These are phyloP conservation scores for Solanum bukasovii DNA, from an alignment of 257 asterid genomes.

Conservation along the genomic window DNA sequence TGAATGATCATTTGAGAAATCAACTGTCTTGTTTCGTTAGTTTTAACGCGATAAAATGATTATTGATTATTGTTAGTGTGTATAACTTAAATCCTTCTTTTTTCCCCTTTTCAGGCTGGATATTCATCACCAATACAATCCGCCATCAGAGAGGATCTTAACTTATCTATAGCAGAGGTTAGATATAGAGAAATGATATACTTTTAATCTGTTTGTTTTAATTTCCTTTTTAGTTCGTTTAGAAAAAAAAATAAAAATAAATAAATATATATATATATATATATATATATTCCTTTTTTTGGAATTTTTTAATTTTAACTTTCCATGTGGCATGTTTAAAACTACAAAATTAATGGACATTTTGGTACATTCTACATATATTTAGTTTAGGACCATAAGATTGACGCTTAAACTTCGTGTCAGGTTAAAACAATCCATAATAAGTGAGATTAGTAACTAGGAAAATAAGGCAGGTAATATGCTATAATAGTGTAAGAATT, in stretches of 20 bases:
- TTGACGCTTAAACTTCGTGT: background rate
- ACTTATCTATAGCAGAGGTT: slow-evolving; percentile 80
- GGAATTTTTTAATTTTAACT: background rate
- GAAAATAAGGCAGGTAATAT: background rate
- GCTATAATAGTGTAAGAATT: background rate
- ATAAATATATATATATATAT: too few relatives aligned
- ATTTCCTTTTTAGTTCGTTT: background rate
- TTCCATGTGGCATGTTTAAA: background rate
- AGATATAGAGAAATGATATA: slow-evolving; percentile 11
- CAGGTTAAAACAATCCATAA: background rate
- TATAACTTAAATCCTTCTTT: background rate
- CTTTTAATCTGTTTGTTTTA: background rate
- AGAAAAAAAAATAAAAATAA: too few relatives aligned
- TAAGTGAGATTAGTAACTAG: background rate
- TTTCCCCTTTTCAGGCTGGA: slow-evolving; percentile 50
- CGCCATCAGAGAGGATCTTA: slow-evolving; percentile 63
- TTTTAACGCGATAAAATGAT: too few relatives aligned
- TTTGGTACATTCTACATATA: background rate
- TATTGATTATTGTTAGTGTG: background rate
- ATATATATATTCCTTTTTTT: background rate
- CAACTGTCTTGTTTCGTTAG: too few relatives aligned
- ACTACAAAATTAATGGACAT: background rate
- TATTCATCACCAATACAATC: slow-evolving; percentile 90
- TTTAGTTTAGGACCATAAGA: background rate
- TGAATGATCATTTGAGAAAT: background rate